Conservation (phyloP, 768 basidiomycete species). For the Roridomyces roridus region DNA sequence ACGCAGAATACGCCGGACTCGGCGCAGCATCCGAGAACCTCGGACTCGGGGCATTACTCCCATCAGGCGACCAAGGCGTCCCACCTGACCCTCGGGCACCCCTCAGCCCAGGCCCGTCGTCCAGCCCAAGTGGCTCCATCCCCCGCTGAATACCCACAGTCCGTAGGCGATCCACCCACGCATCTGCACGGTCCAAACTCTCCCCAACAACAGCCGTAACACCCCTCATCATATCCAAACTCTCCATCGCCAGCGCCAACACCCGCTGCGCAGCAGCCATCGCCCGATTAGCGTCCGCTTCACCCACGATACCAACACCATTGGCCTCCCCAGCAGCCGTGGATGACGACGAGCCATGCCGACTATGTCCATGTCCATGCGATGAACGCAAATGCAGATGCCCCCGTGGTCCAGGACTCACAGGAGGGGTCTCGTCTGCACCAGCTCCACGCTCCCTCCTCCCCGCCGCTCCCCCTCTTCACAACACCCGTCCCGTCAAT, state of each 20-base stretch:
- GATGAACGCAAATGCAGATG: conserved; percentile 29
- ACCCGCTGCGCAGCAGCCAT: conserved; percentile 81
- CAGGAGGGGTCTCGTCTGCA: conserved; percentile 19
- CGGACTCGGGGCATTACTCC: too few species aligned
- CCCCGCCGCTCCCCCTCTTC: conserved; percentile 45
- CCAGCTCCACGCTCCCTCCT: conserved; percentile 47
- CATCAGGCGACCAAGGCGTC: too few species aligned
- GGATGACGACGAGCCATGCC: conserved; percentile 9
- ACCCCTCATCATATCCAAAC: conserved; percentile 89
- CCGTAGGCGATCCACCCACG: conserved; percentile 87
- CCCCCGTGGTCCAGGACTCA: conserved; percentile 35
- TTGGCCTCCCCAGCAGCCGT: neutral
- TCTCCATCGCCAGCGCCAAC: conserved; percentile 86
- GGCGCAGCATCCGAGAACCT: too few species aligned
- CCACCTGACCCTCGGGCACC: too few species aligned
- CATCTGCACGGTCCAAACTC: conserved; percentile 85
- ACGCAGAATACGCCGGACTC: too few species aligned
- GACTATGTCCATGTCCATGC: conserved; percentile 21
- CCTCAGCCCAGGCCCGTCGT: conserved; percentile 7
- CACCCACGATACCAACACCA: conserved; percentile 27
- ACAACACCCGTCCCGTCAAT: conserved; percentile 37
- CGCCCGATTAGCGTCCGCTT: conserved; percentile 56
- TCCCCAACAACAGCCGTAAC: conserved; percentile 90
- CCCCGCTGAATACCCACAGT: conserved; percentile 76
- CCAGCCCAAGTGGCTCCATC: conserved; percentile 31